Percentiles rank a stretch among this genome's conserved stretches.
These are phyloP conservation scores for Hypericum androsaemum DNA, from an alignment of 345 rosid species.

Conservation along the genomic window DNA sequence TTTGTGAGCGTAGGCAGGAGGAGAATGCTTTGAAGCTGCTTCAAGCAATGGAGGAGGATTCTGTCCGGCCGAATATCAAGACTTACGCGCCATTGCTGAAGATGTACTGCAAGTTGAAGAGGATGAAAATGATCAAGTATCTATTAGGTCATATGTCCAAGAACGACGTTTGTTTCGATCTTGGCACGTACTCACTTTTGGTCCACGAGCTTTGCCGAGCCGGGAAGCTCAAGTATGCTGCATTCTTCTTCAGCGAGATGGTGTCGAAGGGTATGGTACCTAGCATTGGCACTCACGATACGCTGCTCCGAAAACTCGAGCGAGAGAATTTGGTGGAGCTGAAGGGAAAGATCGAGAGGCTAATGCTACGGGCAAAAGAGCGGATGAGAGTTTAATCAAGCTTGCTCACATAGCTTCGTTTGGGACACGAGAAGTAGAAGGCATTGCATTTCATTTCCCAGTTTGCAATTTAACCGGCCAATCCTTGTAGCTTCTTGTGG, in stretches of 20 bases:
- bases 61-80: constrained; percentile 44
- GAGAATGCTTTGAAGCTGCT: constrained; percentile 56
- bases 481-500: too few relatives aligned
- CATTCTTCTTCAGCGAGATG: constrained; percentile 55
- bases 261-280: constrained; percentile 58
- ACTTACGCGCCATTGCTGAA: constrained; percentile 63
- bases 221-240: constrained; percentile 55
- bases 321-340: constrained; percentile 34
- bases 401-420: constrained; percentile 2
- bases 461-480: too few relatives aligned
- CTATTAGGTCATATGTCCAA: constrained; percentile 57
- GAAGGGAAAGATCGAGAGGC: constrained; percentile 36
- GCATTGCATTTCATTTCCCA: too few relatives aligned
- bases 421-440: too few relatives aligned
- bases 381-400: not conserved
- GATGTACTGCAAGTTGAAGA: constrained; percentile 62
- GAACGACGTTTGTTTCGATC: constrained; percentile 51
- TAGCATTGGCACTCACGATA: constrained; percentile 31
- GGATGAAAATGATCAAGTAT: constrained; percentile 51
- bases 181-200: constrained; percentile 46
- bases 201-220: constrained; percentile 44
- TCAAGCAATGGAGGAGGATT: constrained; percentile 49
- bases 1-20: constrained; percentile 44
- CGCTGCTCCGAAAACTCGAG: constrained; percentile 46
- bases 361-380: constrained; percentile 22